Conservation (phyloP, 192 early-diverging fungal genomes). For the Coemansia sp. region DNA sequence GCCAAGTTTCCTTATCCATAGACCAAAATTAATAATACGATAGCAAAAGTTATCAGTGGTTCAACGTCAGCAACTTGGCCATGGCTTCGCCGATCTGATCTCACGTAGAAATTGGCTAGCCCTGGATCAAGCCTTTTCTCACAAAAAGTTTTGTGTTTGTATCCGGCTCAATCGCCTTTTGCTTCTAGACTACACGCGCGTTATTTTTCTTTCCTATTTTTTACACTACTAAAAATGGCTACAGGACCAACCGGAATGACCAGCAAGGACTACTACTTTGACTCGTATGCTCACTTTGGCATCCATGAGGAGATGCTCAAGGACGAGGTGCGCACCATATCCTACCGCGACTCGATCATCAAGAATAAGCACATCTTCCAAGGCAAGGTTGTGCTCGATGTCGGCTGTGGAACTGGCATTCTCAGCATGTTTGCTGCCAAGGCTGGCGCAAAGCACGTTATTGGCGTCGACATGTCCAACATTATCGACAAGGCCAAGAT, state of each 20-base stretch:
- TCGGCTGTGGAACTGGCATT: constrained; percentile 99
- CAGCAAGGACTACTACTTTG: constrained; percentile 93
- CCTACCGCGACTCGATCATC: constrained; percentile 92
- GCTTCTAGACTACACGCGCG: constrained; percentile 3
- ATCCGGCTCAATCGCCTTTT: not conserved
- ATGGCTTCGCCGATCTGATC: not conserved
- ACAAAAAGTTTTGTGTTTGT: not conserved
- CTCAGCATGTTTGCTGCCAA: constrained; percentile 99
- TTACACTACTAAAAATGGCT: constrained; percentile 8
- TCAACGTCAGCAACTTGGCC: no score
- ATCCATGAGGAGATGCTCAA: constrained; percentile 98
- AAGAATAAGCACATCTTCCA: constrained; percentile 96
- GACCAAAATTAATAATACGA: no score
- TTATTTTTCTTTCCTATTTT: constrained; percentile 5
- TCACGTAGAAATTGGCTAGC: not conserved
- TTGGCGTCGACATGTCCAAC: constrained; percentile 96
- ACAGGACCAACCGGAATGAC: constrained; percentile 32
- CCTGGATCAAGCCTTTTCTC: constrained; percentile 3
- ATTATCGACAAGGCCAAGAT: constrained; percentile 94
- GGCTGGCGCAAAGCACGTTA: constrained; percentile 92
- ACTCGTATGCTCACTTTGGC: constrained; percentile 95
- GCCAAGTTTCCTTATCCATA: constrained; percentile 62
- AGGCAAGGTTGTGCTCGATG: constrained; percentile 96
- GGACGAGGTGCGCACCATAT: constrained; percentile 93
- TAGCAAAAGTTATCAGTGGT: no score